These are phyloP conservation scores for Phaeosphaeria sp. DNA, from an alignment of 2,329 filamentous ascomycete genomes.

Conservation along the genomic window DNA sequence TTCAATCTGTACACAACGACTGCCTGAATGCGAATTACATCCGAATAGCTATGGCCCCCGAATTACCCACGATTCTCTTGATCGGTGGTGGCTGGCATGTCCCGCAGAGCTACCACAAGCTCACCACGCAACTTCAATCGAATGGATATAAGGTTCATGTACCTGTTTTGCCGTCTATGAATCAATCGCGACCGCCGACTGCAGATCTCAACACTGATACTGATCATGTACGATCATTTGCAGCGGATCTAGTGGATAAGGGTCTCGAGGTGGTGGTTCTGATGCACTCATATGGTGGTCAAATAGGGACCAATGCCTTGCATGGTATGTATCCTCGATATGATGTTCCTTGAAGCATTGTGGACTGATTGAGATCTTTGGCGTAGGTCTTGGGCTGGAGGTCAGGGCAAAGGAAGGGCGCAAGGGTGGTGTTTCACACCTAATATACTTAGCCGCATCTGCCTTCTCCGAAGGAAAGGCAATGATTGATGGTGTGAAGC, in stretches of 20 bases:
- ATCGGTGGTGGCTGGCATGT: constrained; percentile 36
- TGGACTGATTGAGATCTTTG: constrained; percentile 1
- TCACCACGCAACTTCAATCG: constrained; percentile 19
- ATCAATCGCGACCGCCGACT: constrained; percentile 7
- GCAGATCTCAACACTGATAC: constrained; percentile 12
- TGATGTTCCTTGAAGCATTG: not conserved
- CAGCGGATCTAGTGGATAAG: not conserved
- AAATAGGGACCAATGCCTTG: constrained; percentile 6
- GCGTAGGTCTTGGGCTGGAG: constrained; percentile 3
- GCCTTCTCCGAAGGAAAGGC: constrained; percentile 2
- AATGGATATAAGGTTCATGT: constrained; percentile 23
- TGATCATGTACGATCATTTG: constrained; percentile 2
- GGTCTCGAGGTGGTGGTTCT: constrained; percentile 7
- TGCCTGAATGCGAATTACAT: too few relatives aligned
- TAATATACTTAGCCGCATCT: constrained; percentile 19
- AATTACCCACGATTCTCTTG: not conserved
- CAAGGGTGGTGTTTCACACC: constrained; percentile 12
- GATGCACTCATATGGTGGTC: constrained; percentile 17
- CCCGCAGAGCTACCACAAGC: constrained; percentile 27
- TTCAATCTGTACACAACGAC: too few relatives aligned
- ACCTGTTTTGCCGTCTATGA: constrained; percentile 20
- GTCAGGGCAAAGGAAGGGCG: not conserved
- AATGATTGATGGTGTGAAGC: constrained; percentile 14
- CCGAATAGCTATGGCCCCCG: too few relatives aligned
- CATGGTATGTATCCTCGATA: not conserved